Evolutionary conservation across 2,329 filamentous ascomycete species (phyloP), one percentile per base, ranked within the genome.

Genomic region (Cordyceps militaris): DNA sequence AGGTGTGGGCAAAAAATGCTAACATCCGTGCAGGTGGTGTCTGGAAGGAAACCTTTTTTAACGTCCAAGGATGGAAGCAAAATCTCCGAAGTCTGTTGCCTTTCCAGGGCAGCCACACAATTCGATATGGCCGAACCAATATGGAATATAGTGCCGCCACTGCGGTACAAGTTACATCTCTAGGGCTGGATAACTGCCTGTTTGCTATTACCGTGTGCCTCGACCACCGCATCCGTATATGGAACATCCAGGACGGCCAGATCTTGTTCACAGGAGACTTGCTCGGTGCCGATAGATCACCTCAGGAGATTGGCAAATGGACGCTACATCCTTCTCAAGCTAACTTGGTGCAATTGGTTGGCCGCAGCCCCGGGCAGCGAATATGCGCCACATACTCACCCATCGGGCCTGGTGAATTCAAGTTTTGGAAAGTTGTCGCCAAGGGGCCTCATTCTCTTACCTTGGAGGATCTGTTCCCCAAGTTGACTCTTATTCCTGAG

Each of bases 141-240:
- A 79, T 89, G 71, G 87, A 91, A 61, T 75, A 83, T 60, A 85
- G 82, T 58, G 80, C 88, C 3, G 85, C 86, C 3, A 85, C 84
- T 0, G 85, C 87, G 4, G 80, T 83, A 62, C 71, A 83, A 69
- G 70, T 81, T 53, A 77, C 79, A 11, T 71, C 74, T 28, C 71
- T 83, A 60, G 80, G 79, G 3, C 69, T 80, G 21, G 73, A 79
- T 9, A 71, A 76, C 51, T 72, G 72, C 6, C 72, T 78, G 1
- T 86, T 83, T 63, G 76, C 82, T 2, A 89, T 96, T 65, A 92
- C 92, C 0, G 84, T 96, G 50, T 94, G 89, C 62, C 77, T 99
- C 60, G 92, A 99, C 65, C 92, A 99, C 69, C 87, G 85, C 11
- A 75, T 99, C 68, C 86, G 91, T 66, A 85, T 94, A 40, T 97